Conservation (phyloP, 2,329 filamentous ascomycete species). For the Pyricularia grisea region DNA sequence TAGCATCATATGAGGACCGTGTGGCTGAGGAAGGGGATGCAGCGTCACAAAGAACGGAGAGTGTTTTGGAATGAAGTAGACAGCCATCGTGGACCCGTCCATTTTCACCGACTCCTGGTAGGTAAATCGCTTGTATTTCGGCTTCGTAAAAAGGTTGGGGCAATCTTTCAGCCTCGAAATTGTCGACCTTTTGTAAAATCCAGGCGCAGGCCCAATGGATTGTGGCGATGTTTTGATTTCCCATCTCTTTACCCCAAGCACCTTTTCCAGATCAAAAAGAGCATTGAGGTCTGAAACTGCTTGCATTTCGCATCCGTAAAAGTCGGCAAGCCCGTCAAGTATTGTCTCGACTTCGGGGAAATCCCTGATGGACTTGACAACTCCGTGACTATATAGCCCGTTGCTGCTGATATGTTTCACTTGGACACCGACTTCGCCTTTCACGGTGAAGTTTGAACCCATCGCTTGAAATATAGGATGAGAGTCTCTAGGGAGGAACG, state of each 20-base stretch:
- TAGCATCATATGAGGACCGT: constrained; percentile 8
- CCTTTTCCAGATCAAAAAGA: constrained; percentile 4
- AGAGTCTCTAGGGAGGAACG: not conserved
- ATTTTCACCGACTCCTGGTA: constrained; percentile 29
- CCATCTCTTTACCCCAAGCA: constrained; percentile 1
- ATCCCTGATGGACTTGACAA: not conserved
- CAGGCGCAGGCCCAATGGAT: constrained; percentile 9
- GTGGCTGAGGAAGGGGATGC: constrained; percentile 5
- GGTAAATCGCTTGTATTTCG: constrained; percentile 13
- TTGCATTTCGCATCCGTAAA: not conserved
- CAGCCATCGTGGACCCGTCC: constrained; percentile 27
- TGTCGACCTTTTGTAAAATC: constrained; percentile 15
- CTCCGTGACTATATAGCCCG: not conserved
- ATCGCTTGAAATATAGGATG: not conserved
- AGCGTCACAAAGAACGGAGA: constrained; percentile 10
- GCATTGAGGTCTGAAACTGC: not conserved
- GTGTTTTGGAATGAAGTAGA: constrained; percentile 22
- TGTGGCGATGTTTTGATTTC: not conserved
- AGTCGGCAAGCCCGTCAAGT: not conserved
- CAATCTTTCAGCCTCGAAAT: constrained; percentile 18
- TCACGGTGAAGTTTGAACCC: not conserved
- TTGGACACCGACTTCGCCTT: not conserved
- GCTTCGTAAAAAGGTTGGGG: constrained; percentile 17
- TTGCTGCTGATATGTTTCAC: not conserved
- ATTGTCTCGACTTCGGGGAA: constrained; percentile 11